Evolutionary conservation across 2,329 filamentous ascomycete genomes (phyloP), one percentile per base, ranked within the genome.

Genomic region (Alternaria atra): DNA sequence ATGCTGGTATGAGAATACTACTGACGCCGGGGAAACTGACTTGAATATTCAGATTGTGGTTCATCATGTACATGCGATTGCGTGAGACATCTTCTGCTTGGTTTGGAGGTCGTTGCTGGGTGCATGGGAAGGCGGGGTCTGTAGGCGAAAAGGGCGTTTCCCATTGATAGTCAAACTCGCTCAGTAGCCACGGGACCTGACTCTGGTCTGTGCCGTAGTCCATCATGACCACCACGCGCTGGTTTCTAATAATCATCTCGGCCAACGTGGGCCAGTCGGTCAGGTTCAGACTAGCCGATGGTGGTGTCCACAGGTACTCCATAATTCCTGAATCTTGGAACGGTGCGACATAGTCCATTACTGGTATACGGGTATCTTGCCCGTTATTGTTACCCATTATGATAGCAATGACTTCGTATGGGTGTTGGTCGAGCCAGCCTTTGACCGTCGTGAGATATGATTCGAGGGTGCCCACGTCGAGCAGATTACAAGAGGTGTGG

Each of bases 151-250:
- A 97, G 0, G 92, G 91, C 1, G 93, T 94, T 81, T 97, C 92
- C 91, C 92, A 97, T 80, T 96, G 86, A 73, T 97, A 91, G 6
- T 86, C 87, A 81, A 97, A 97, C 79, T 97, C 85, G 77, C 97
- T 92, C 40, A 97, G 84, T 42, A 97, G 85, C 87, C 92, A 97
- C 0, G 94, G 93, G 17, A 92, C 90, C 20, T 85, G 84, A 1
- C 84, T 87, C 79, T 96, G 91, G 76, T 97, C 89, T 66, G 93
- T 91, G 66, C 63, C 57, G 44, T 78, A 78, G 52, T 78, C 77
- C 8, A 79, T 55, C 67, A 75, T 76, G 2, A 76, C 68, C 6
- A 79, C 71, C 2, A 79, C 70, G 9, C 77, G 70, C 55, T 76
- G 68, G 34, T 72, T 70, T 13, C 20, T 55, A 8, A 75, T 57